Evolutionary conservation across 192 early-diverging fungal species (phyloP).

Genomic region (Linnemannia elongata): DNA sequence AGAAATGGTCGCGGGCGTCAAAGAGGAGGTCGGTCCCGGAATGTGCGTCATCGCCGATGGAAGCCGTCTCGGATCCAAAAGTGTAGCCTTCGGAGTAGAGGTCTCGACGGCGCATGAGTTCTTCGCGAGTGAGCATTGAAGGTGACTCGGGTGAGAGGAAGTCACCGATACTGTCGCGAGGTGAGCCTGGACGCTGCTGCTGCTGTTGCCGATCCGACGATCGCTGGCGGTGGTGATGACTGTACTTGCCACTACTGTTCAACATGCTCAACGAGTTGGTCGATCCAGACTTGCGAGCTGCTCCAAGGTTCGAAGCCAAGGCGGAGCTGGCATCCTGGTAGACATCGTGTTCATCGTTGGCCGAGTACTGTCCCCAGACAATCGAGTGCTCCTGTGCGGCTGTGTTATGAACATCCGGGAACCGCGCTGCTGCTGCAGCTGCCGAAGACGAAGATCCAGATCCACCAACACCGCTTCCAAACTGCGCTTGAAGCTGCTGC

Average conservation of each 20-base stretch:
- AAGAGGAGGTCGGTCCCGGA: constrained; percentile 36
- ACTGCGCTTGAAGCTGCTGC: constrained; percentile 48
- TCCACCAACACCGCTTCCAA: constrained; percentile 11
- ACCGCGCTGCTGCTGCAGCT: constrained; percentile 8
- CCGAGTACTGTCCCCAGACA: constrained; percentile 47
- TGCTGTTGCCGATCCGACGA: constrained; percentile 26
- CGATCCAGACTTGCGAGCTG: constrained; percentile 27
- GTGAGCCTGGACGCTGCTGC: neutral
- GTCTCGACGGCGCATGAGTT: constrained; percentile 35
- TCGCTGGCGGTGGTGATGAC: constrained; percentile 38
- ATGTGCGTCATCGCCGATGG: constrained; percentile 5
- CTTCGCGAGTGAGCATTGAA: constrained; percentile 29
- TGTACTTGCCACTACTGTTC: constrained; percentile 34
- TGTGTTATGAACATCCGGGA: constrained; percentile 25
- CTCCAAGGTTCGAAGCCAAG: constrained; percentile 23
- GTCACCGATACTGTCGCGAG: constrained; percentile 43
- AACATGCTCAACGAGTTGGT: constrained; percentile 23
- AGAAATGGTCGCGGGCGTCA: constrained; percentile 25
- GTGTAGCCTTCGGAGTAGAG: constrained; percentile 23
- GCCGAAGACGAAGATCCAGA: neutral
- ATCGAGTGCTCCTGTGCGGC: constrained; percentile 30
- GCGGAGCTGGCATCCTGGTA: constrained; percentile 28
- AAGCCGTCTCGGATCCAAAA: constrained; percentile 14
- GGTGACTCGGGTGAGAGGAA: constrained; percentile 47
- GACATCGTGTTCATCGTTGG: constrained; percentile 19